Evolutionary conservation across 371 early-diverging fungal species (phyloP).

Genomic region (Synchytrium microbalum): DNA sequence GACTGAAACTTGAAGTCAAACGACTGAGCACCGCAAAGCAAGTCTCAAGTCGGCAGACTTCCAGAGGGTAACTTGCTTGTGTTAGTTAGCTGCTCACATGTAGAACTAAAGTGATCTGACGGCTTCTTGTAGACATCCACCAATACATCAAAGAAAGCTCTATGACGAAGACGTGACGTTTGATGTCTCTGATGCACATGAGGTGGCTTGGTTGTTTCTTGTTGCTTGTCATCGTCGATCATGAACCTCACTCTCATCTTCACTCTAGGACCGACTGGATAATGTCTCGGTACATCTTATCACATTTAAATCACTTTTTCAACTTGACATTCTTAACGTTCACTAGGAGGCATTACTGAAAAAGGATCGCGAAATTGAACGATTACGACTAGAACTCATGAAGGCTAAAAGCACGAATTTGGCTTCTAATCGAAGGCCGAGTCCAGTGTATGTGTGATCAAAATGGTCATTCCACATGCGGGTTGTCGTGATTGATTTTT

Average conservation of each 20-base stretch:
- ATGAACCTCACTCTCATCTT: no score
- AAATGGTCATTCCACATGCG: neutral
- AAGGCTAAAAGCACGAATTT: slow-evolving; percentile 13
- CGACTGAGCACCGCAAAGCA: neutral
- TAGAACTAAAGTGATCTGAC: no score
- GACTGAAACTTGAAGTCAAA: slow-evolving; percentile 26
- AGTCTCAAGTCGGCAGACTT: neutral
- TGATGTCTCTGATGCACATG: neutral
- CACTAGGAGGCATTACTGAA: slow-evolving; percentile 30
- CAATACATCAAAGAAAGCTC: no score
- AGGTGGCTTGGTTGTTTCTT: neutral
- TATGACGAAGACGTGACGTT: no score
- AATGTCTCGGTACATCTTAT: no score
- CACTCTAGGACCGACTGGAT: no score
- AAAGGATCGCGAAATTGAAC: slow-evolving; percentile 28
- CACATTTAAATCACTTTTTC: no score
- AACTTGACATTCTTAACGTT: slow-evolving; percentile 18
- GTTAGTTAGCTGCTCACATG: no score
- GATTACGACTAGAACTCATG: slow-evolving; percentile 17
- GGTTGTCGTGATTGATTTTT: neutral
- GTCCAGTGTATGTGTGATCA: neutral
- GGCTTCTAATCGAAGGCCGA: neutral
- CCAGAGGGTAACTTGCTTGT: no score
- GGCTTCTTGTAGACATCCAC: no score
- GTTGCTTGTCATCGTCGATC: no score